Percentiles rank a stretch among this genome's conserved stretches.
Conservation (phyloP, 495 filamentous ascomycete species). For the Podospora appendiculata region DNA sequence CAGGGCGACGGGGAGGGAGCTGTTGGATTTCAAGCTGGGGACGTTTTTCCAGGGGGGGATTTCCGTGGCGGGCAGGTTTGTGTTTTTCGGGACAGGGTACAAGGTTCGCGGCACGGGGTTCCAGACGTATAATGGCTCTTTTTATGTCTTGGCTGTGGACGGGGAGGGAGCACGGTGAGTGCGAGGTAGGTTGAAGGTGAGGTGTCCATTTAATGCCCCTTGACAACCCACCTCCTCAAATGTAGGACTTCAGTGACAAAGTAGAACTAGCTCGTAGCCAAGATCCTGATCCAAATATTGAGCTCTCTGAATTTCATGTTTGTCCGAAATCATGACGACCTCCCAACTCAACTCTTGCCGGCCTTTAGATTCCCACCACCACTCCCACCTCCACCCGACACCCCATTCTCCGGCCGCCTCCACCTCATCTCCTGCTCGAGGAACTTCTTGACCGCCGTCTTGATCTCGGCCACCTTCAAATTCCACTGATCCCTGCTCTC, state of each 20-base stretch:
- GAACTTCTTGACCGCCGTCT: constrained; percentile 15
- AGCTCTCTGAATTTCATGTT: no score
- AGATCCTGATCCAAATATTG: no score
- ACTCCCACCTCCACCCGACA: no score
- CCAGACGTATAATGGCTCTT: no score
- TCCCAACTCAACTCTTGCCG: no score
- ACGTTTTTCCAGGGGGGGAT: not conserved
- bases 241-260: no score
- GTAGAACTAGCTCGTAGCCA: no score
- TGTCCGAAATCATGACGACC: no score
- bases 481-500: constrained; percentile 8
- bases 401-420: constrained; percentile 12
- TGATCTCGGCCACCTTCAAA: constrained; percentile 12
- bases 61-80: constrained; percentile 1
- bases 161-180: no score
- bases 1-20: not conserved
- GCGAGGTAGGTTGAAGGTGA: not conserved
- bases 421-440: constrained; percentile 16
- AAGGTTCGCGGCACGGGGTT: not conserved
- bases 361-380: no score
- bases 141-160: not conserved
- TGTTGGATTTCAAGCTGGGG: not conserved
- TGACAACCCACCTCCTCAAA: no score
- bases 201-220: no score
- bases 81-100: constrained; percentile 6